Base-by-base conservation (phyloP, 352 stramenopile genomes). In the Pythium aristosporum region DNA sequence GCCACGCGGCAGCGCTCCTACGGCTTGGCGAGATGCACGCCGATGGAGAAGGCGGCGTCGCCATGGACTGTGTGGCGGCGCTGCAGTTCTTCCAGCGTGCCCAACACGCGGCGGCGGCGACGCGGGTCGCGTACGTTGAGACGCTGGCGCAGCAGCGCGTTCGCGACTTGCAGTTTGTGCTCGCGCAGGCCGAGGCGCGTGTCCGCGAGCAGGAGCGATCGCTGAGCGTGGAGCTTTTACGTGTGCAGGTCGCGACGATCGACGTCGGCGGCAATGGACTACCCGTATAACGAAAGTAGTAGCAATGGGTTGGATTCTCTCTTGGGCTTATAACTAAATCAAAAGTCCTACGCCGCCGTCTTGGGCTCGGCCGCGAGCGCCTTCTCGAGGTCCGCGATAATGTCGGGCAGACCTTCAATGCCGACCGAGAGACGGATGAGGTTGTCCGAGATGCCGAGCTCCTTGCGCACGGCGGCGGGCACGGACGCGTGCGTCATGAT, bases 401-500 rank as follows among this genome's bases (percentile, higher is more conserved):
- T 92, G 76, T 98, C 94, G 8, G 93, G 86, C 20, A 96, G 77
- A 25, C 94, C 85, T 63, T 98, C 94, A 53, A 98, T 96, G 41
- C 94, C 92, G 39, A 97, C 90, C 2, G 91, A 98, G 9, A 96
- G 75, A 43, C 94, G 89, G 65, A 98, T 93, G 69, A 98, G 89
- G 61, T 80, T 93, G 76, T 97, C 91, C 47, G 88, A 97, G 67
- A 98, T 97, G 58, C 91, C 92, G 41, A 97, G 78, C 76, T 90
- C 80, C 76, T 91, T 77, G 51, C 89, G 85, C 67, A 97, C 71
- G 65, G 94, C 89, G 53, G 89, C 67, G 10, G 92, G 81, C 79
- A 98, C 90, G 15, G 96, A 96, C 15, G 82, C 89, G 73, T 99
- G 95, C 13, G 94, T 99, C 65, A 97, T 98, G 54, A 94, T 96